Base-by-base conservation (phyloP, 2,329 filamentous ascomycete species). In the Phaeomoniella chlamydospora region DNA sequence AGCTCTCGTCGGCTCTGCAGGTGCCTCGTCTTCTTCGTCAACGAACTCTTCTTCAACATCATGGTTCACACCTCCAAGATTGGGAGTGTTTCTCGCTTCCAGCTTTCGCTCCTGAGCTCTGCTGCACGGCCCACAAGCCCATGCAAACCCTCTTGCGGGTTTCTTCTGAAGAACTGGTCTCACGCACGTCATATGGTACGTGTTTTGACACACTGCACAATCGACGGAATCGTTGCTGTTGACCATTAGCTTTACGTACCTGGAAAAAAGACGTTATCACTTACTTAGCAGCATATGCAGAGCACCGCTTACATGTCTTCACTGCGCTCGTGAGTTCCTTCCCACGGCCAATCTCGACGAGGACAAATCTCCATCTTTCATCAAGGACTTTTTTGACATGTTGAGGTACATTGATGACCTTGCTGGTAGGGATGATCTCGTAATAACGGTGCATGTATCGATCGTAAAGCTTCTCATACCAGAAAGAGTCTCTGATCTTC, bases 171-270 rank as follows among this genome's bases (percentile, higher is more conserved):
- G 60, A 26, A 87, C 85, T 29, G 90, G 90, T 41, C 81, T 80
- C 38, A 98, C 90, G 57, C 90, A 98, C 51, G 87, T 84, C 88
- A 98, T 96, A 64, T 98, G 90, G 61, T 94, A 98, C 11, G 88
- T 96, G 56, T 86, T 79, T 53, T 79, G 74, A 58, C 90, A 98
- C 37, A 94, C 86, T 31, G 88, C 90, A 57, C 90, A 98, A 56
- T 96, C 88, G 15, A 96, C 90, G 29, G 90, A 96, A 61, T 96
- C 85, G 55, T 83, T 80, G 51, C 84, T 92, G 51, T 38, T n/a
- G n/a, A n/a, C n/a, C n/a, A n/a, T n/a, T n/a, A n/a, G n/a, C n/a
- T n/a, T n/a, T n/a, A n/a, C n/a, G n/a, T n/a, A n/a, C n/a, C n/a
- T n/a, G n/a, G n/a, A n/a, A n/a, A n/a, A n/a, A n/a, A n/a, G n/a